Conservation (phyloP, 257 asterid species). For the Osmanthus fragrans region DNA sequence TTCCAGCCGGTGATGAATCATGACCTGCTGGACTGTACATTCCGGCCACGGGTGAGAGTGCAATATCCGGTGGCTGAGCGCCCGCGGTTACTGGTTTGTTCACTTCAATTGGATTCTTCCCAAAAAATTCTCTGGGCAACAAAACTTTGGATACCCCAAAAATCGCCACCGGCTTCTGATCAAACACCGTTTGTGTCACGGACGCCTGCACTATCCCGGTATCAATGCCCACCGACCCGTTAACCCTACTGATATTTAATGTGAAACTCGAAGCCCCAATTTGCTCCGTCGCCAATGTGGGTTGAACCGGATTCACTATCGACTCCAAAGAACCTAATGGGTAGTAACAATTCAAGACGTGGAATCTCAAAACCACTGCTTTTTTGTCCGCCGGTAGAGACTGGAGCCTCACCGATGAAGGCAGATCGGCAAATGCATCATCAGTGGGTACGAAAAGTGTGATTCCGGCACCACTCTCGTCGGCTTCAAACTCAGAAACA, state of each 20-base stretch:
- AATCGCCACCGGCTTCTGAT: slow-evolving; percentile 88
- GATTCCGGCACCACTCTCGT: slow-evolving; percentile 83
- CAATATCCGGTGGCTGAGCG: slow-evolving; percentile 62
- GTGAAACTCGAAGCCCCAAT: slow-evolving; percentile 84
- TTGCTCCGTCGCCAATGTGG: slow-evolving; percentile 81
- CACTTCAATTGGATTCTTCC: slow-evolving; percentile 52
- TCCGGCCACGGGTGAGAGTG: slow-evolving; percentile 52
- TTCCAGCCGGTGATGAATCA: slow-evolving; percentile 59
- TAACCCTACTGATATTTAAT: slow-evolving; percentile 65
- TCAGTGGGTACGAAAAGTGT: slow-evolving; percentile 85
- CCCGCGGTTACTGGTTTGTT: slow-evolving; percentile 32
- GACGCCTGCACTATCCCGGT: slow-evolving; percentile 75
- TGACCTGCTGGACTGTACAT: slow-evolving; percentile 45
- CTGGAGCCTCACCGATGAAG: slow-evolving; percentile 59
- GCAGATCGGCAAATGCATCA: slow-evolving; percentile 71
- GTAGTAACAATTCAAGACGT: slow-evolving; percentile 81
- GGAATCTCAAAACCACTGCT: slow-evolving; percentile 67
- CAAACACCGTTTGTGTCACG: slow-evolving; percentile 82
- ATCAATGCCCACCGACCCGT: slow-evolving; percentile 72
- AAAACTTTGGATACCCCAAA: slow-evolving; percentile 78
- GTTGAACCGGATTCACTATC: slow-evolving; percentile 81
- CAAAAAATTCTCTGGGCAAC: slow-evolving; percentile 72
- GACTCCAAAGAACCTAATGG: slow-evolving; percentile 76
- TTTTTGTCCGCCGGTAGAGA: slow-evolving; percentile 72
- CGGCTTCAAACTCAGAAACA: slow-evolving; percentile 69